A percentile compares a stretch with the other conserved stretches of the same genome.
phyloP scores from a whole-genome alignment of 768 basidiomycete genomes.

The Pholiota molesta region DNA sequence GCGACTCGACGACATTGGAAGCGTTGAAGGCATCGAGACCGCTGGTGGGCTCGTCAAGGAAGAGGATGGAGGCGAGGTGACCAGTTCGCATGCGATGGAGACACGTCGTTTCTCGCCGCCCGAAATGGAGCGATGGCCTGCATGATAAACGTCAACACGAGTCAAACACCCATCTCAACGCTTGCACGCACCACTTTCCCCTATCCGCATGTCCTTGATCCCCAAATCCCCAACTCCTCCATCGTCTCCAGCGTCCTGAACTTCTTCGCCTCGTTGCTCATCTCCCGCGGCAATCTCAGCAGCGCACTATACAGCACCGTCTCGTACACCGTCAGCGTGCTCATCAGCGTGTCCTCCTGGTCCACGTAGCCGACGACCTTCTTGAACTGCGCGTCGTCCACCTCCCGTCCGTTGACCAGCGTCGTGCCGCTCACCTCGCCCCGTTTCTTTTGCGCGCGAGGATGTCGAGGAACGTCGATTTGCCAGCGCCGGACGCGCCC shows the following conservation, averaged over 20 bases:
- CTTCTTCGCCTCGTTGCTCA: slow-evolving; percentile 95
- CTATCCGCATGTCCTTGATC: slow-evolving; percentile 90
- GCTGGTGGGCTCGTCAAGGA: slow-evolving; percentile 97
- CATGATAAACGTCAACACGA: slow-evolving; percentile 1
- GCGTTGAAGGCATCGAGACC: slow-evolving; percentile 97
- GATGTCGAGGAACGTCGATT: slow-evolving; percentile 95
- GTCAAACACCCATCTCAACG: not conserved
- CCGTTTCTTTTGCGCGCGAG: slow-evolving; percentile 89
- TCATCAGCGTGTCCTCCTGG: slow-evolving; percentile 97
- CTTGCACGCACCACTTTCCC: slow-evolving; percentile 70
- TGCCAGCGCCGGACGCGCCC: slow-evolving; percentile 96
- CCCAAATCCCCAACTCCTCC: slow-evolving; percentile 93
- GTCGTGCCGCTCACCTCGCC: slow-evolving; percentile 75
- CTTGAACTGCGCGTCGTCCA: slow-evolving; percentile 75
- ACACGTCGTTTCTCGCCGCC: slow-evolving; percentile 98
- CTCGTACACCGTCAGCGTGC: slow-evolving; percentile 97
- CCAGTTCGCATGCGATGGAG: slow-evolving; percentile 96
- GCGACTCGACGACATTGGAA: slow-evolving; percentile 88
- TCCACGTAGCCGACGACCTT: slow-evolving; percentile 94
- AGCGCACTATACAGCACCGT: slow-evolving; percentile 94
- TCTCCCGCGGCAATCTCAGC: slow-evolving; percentile 87
- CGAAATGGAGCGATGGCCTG: slow-evolving; percentile 90
- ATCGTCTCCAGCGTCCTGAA: slow-evolving; percentile 93
- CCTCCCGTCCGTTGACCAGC: slow-evolving; percentile 84
- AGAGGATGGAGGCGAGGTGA: slow-evolving; percentile 93